phyloP scores from a whole-genome alignment of 192 early-diverging fungal genomes.

The Chytriomyces sp. region DNA sequence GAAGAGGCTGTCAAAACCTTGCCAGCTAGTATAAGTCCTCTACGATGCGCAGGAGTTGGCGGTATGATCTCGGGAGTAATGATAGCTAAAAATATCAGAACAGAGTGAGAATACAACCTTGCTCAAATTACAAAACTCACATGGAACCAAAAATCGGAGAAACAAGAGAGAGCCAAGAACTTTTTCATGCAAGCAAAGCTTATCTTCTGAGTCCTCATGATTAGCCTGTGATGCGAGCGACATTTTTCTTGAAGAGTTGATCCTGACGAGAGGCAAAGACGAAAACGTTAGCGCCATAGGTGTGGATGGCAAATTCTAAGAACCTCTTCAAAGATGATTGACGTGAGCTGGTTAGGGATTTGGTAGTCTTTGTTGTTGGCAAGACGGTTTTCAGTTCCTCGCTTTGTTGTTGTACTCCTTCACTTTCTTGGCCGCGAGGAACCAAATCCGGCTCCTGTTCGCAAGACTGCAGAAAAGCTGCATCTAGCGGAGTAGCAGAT shows the following conservation, averaged over 20 bases:
- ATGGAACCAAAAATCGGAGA: constrained; percentile 60
- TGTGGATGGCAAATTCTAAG: no score
- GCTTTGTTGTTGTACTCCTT: background rate
- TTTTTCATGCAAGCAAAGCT: constrained; percentile 64
- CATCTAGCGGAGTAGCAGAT: background rate
- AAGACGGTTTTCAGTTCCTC: background rate
- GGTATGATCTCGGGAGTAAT: constrained; percentile 54
- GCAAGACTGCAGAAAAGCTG: background rate
- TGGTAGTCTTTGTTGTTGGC: background rate
- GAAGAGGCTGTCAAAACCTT: constrained; percentile 62
- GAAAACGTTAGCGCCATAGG: no score
- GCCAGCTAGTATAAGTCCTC: constrained; percentile 59
- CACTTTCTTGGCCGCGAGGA: background rate
- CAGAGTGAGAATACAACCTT: background rate
- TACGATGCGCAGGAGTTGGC: constrained; percentile 37
- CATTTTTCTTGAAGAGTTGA: no score
- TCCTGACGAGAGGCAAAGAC: no score
- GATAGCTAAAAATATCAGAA: constrained; percentile 38
- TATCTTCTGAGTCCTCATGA: constrained; percentile 1
- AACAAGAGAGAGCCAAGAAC: constrained; percentile 70
- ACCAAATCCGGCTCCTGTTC: background rate
- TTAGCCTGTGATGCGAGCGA: no score
- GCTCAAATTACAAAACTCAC: constrained; percentile 31
- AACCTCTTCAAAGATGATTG: constrained; percentile 24
- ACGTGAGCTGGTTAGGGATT: constrained; percentile 37